Evolutionary conservation across 768 basidiomycete species (phyloP).

Genomic region (Tulasnella sp.): DNA sequence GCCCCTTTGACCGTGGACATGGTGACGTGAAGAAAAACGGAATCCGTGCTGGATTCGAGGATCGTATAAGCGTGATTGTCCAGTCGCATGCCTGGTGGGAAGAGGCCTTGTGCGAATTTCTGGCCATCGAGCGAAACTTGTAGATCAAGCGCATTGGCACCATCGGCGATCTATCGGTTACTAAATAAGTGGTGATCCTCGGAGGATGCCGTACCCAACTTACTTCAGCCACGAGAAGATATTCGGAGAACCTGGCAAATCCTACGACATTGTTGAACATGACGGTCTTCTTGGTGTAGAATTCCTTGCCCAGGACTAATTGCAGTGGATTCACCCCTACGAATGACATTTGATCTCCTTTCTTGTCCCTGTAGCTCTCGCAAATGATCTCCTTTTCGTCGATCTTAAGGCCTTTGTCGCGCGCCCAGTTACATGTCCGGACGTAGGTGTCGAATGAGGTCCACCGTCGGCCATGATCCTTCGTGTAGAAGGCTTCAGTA

Average conservation of each 20-base stretch:
- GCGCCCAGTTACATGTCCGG: conserved; percentile 84
- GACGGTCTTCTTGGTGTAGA: conserved; percentile 60
- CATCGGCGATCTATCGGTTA: not conserved
- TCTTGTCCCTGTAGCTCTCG: conserved; percentile 77
- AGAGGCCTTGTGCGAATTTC: conserved; percentile 74
- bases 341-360: conserved; percentile 63
- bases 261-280: conserved; percentile 86
- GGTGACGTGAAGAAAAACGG: conserved; percentile 94
- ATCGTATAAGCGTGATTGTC: conserved; percentile 91
- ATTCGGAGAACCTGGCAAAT: conserved; percentile 95
- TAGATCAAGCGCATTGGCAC: conserved; percentile 52
- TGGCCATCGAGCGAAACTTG: conserved; percentile 90
- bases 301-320: conserved; percentile 68
- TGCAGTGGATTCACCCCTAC: conserved; percentile 56
- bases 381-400: conserved; percentile 88
- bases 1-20: conserved; percentile 68
- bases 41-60: conserved; percentile 85
- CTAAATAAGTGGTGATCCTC: not conserved
- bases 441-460: conserved; percentile 73
- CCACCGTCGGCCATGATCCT: conserved; percentile 76
- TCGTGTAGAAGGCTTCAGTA: conserved; percentile 64
- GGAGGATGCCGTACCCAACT: conserved; percentile 25
- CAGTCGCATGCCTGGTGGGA: conserved; percentile 85
- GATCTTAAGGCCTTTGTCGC: conserved; percentile 65
- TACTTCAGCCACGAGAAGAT: conserved; percentile 90